Conservation (phyloP, 1,139 yeast genomes). For the Yamadazyma diospyri region DNA sequence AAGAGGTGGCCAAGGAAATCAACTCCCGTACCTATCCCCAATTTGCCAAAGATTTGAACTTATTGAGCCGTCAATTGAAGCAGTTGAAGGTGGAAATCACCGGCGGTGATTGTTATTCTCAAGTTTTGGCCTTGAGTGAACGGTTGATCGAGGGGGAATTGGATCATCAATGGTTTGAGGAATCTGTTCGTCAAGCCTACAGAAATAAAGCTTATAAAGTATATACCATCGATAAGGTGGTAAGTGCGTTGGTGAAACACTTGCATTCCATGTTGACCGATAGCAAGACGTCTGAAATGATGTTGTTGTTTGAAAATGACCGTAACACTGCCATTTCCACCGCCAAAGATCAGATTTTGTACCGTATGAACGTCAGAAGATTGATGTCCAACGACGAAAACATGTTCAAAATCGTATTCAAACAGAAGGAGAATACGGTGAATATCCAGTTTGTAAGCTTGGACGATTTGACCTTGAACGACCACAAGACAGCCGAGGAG, state of each 20-base stretch:
- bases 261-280: slow-evolving; percentile 79
- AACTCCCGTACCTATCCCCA: slow-evolving; percentile 63
- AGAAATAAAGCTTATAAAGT: slow-evolving; percentile 89
- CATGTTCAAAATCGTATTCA: slow-evolving; percentile 82
- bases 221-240: slow-evolving; percentile 90
- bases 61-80: slow-evolving; percentile 76
- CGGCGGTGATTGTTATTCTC: slow-evolving; percentile 69
- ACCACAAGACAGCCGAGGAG: slow-evolving; percentile 71
- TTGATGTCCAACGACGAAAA: slow-evolving; percentile 83
- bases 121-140: slow-evolving; percentile 69
- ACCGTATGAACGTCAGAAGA: slow-evolving; percentile 83
- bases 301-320: slow-evolving; percentile 79
- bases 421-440: slow-evolving; percentile 51
- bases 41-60: slow-evolving; percentile 85
- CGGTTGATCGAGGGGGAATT: slow-evolving; percentile 84
- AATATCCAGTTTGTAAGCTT: slow-evolving; percentile 80
- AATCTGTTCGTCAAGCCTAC: slow-evolving; percentile 90
- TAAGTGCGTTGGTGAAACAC: slow-evolving; percentile 87
- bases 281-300: slow-evolving; percentile 75
- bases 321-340: slow-evolving; percentile 61
- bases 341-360: slow-evolving; percentile 83
- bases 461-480: slow-evolving; percentile 83
- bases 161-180: slow-evolving; percentile 96
- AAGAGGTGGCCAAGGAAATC: slow-evolving; percentile 68
- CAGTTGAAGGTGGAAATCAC: slow-evolving; percentile 74